phyloP scores from a whole-genome alignment of 805 yeast species.

The Citeromyces matritensis region DNA sequence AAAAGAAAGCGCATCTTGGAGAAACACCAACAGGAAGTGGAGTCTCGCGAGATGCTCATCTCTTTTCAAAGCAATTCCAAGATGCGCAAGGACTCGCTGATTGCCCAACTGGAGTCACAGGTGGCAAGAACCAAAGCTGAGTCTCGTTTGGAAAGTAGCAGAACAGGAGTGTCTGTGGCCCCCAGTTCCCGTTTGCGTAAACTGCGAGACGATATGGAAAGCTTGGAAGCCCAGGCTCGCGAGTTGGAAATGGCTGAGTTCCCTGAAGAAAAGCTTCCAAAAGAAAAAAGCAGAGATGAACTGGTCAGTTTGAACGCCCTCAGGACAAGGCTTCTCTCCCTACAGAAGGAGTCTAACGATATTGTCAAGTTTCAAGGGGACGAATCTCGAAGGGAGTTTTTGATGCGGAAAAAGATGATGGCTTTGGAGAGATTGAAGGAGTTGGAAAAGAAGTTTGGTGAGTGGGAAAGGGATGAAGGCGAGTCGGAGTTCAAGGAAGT shows the following conservation, averaged over 20 bases:
- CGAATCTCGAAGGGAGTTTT: slow-evolving; percentile 31
- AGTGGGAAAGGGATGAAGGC: slow-evolving; percentile 8
- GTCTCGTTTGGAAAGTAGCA: slow-evolving; percentile 13
- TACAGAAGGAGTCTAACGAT: slow-evolving; percentile 66
- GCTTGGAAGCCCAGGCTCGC: slow-evolving; percentile 70
- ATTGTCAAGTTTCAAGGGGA: slow-evolving; percentile 48
- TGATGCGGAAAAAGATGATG: slow-evolving; percentile 42
- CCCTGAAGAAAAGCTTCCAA: slow-evolving; percentile 24
- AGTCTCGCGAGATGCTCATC: slow-evolving; percentile 59
- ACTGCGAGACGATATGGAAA: slow-evolving; percentile 73
- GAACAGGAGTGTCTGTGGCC: slow-evolving; percentile 36
- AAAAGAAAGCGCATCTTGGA: slow-evolving; percentile 45
- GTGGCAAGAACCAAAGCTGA: slow-evolving; percentile 31
- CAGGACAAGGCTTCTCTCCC: slow-evolving; percentile 38
- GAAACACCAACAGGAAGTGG: slow-evolving; percentile 63
- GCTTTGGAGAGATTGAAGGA: slow-evolving; percentile 63
- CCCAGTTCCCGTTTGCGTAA: slow-evolving; percentile 66
- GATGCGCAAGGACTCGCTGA: slow-evolving; percentile 16
- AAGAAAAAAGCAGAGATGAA: slow-evolving; percentile 19
- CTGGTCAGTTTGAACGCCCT: slow-evolving; percentile 37
- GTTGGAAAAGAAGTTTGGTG: slow-evolving; percentile 41
- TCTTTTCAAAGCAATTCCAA: slow-evolving; percentile 21
- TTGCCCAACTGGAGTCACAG: slow-evolving; percentile 22
- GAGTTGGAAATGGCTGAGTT: slow-evolving; percentile 80
- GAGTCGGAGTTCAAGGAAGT: slow-evolving; percentile 15